phyloP scores from a whole-genome alignment of 2,329 filamentous ascomycete genomes.

The Pseudocercospora macadamiae region DNA sequence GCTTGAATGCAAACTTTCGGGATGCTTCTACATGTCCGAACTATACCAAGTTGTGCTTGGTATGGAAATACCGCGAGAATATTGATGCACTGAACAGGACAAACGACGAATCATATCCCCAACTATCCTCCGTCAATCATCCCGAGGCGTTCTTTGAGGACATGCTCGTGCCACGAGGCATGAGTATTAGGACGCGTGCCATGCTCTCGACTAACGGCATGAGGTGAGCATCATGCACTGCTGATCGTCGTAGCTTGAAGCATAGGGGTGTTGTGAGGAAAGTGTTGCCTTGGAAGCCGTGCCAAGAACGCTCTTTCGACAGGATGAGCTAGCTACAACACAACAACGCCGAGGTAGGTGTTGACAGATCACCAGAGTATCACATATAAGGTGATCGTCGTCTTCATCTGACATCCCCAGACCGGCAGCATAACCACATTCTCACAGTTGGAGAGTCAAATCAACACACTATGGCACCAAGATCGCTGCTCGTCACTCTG shows the following conservation, averaged over 20 bases:
- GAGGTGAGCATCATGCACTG: background rate
- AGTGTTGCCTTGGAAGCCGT: too few relatives aligned
- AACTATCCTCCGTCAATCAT: background rate
- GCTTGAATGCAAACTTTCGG: background rate
- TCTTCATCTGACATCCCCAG: background rate
- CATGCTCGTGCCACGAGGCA: background rate
- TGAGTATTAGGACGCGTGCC: background rate
- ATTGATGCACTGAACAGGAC: background rate
- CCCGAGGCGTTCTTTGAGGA: background rate
- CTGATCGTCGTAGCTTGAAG: constrained; percentile 7
- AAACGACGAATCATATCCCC: background rate
- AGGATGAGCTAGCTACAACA: background rate
- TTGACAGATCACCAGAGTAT: background rate
- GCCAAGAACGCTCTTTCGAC: background rate
- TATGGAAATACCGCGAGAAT: background rate
- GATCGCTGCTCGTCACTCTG: constrained; percentile 10
- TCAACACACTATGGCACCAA: constrained; percentile 18
- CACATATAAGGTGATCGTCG: background rate
- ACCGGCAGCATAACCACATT: background rate
- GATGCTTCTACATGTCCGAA: constrained; percentile 5
- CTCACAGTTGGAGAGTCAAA: background rate
- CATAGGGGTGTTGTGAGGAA: too few relatives aligned
- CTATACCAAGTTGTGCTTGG: background rate
- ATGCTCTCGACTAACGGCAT: background rate
- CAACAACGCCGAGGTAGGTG: background rate